Evolutionary conservation across 1,284 basidiomycete species (phyloP).

Genomic region (Fomitopsis palustris): DNA sequence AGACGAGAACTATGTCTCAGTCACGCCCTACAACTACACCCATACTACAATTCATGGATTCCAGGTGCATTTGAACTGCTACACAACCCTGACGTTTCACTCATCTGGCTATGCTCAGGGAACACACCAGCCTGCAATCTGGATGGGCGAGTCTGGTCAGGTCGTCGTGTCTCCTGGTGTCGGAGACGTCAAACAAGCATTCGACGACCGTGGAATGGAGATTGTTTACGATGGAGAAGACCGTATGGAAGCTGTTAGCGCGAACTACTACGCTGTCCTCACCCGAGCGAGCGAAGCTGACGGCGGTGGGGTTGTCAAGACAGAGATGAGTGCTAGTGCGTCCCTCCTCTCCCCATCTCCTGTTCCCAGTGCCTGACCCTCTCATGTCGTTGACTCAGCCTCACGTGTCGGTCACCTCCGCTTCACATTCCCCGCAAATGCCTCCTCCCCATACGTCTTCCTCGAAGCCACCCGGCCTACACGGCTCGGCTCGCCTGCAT

Average conservation of each 20-base stretch:
- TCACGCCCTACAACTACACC: constrained; percentile 76
- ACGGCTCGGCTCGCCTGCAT: constrained; percentile 56
- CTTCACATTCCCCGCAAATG: constrained; percentile 56
- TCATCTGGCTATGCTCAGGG: constrained; percentile 26
- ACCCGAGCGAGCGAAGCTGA: constrained; percentile 42
- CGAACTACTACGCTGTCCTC: constrained; percentile 67
- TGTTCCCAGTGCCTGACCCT: background rate
- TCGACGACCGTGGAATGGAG: constrained; percentile 58
- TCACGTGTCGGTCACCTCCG: constrained; percentile 77
- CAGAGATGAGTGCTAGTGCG: constrained; percentile 72
- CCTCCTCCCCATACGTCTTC: constrained; percentile 55
- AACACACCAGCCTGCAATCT: constrained; percentile 84
- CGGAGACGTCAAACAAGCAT: constrained; percentile 46
- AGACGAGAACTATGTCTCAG: constrained; percentile 69
- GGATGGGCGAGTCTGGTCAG: constrained; percentile 85
- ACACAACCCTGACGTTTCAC: background rate
- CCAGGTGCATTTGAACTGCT: constrained; percentile 27
- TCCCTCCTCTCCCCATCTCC: constrained; percentile 10
- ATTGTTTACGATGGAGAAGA: constrained; percentile 45
- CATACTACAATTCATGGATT: constrained; percentile 67
- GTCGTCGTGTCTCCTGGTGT: constrained; percentile 63
- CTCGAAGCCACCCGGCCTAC: constrained; percentile 68
- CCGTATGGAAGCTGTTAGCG: constrained; percentile 50
- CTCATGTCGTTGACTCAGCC: constrained; percentile 35
- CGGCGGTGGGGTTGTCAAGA: constrained; percentile 44